These are phyloP conservation scores for Cercospora brassicicola DNA, from an alignment of 2,329 filamentous ascomycete genomes.

Conservation along the genomic window DNA sequence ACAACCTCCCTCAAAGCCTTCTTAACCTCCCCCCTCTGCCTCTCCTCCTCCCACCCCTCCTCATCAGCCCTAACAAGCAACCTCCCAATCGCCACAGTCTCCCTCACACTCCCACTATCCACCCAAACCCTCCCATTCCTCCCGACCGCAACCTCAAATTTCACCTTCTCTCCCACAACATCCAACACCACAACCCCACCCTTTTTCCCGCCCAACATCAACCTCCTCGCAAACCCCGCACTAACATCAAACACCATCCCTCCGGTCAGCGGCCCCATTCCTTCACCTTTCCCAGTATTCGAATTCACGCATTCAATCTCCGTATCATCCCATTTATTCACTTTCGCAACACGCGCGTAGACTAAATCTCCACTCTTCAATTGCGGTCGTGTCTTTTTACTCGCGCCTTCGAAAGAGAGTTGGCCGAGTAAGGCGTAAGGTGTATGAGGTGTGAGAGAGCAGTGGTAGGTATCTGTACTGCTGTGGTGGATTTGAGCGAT, in stretches of 20 bases:
- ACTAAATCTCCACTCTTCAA: conserved; percentile 74
- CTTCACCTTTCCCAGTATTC: conserved; percentile 82
- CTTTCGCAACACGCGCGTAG: conserved; percentile 79
- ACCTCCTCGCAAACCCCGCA: conserved; percentile 74
- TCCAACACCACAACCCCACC: conserved; percentile 74
- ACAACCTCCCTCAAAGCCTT: conserved; percentile 61
- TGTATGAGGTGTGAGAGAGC: conserved; percentile 67
- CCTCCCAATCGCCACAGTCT: conserved; percentile 74
- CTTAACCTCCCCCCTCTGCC: conserved; percentile 69
- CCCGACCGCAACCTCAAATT: conserved; percentile 91
- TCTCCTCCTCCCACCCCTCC: conserved; percentile 60
- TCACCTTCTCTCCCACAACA: conserved; percentile 75
- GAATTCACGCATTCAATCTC: conserved; percentile 89
- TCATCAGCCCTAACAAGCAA: conserved; percentile 78
- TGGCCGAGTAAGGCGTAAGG: conserved; percentile 72
- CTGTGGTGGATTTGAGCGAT: conserved; percentile 81
- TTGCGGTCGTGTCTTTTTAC: conserved; percentile 85
- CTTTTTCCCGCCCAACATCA: conserved; percentile 62
- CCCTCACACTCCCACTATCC: conserved; percentile 71
- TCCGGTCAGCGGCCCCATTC: conserved; percentile 76
- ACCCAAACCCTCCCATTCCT: conserved; percentile 93
- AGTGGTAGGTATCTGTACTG: conserved; percentile 75
- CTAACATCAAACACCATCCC: conserved; percentile 86
- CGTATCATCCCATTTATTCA: conserved; percentile 79
- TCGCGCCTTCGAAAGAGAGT: conserved; percentile 88